Conservation (phyloP, 176 grass and related monocot species). For the Eragrostis curvula region DNA sequence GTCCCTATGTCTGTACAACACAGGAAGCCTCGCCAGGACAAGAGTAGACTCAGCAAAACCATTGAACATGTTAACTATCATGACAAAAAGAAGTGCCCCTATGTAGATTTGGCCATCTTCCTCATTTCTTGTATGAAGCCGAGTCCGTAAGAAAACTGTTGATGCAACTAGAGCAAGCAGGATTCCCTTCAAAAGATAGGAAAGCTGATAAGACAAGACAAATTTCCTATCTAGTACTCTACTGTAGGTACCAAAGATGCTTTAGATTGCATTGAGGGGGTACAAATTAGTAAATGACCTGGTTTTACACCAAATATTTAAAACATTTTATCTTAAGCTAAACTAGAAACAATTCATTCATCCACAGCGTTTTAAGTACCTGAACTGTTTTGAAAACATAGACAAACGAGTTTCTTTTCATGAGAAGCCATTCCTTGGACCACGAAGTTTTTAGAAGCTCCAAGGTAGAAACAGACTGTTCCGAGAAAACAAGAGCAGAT, state of each 20-base stretch:
- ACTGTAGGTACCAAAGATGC: not conserved
- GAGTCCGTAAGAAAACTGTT: conserved; percentile 71
- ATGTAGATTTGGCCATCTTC: conserved; percentile 75
- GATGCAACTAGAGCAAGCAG: conserved; percentile 67
- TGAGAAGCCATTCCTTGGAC: conserved; percentile 94
- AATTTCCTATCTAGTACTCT: not conserved
- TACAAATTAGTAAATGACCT: not conserved
- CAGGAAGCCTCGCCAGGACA: conserved; percentile 69
- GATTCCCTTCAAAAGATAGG: conserved; percentile 54
- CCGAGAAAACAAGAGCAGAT: conserved; percentile 82
- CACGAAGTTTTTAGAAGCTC: conserved; percentile 82
- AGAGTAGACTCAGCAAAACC: conserved; percentile 82
- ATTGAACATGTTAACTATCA: conserved; percentile 93
- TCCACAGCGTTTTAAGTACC: conserved; percentile 42
- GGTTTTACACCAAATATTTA: not conserved
- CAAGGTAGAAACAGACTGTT: conserved; percentile 57
- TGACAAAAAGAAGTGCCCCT: conserved; percentile 79
- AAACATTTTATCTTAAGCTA: too few relatives aligned
- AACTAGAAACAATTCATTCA: too few relatives aligned
- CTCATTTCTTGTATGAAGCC: conserved; percentile 56
- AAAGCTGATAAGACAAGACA: conserved; percentile 30
- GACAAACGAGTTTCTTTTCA: conserved; percentile 89
- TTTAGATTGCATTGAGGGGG: conserved; percentile 4
- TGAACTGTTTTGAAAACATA: conserved; percentile 89
- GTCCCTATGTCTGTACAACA: conserved; percentile 93